phyloP scores from a whole-genome alignment of 2,329 filamentous ascomycete species.

The Trichophyton verrucosum region DNA sequence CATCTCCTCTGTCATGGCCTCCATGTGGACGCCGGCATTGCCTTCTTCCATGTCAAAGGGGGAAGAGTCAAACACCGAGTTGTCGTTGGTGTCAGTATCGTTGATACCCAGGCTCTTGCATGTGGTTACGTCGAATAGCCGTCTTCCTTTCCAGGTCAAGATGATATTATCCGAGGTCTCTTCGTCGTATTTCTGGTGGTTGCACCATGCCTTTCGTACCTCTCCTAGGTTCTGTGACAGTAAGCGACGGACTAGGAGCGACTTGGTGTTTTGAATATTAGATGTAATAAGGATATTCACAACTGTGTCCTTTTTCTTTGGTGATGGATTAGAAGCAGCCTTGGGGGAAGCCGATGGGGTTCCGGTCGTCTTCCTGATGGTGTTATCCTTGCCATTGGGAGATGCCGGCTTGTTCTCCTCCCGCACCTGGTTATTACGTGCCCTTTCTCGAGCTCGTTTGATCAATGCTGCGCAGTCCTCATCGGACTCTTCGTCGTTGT shows the following conservation, averaged over 20 bases:
- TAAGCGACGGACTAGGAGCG: slow-evolving; percentile 53
- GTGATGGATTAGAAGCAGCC: neutral
- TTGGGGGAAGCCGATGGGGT: neutral
- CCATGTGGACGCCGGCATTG: slow-evolving; percentile 53
- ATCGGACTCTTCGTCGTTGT: slow-evolving; percentile 21
- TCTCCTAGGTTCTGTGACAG: slow-evolving; percentile 55
- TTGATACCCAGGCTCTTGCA: slow-evolving; percentile 55
- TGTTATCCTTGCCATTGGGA: neutral
- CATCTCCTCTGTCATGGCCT: slow-evolving; percentile 60
- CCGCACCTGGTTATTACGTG: slow-evolving; percentile 11
- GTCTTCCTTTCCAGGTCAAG: slow-evolving; percentile 64
- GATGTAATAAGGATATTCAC: slow-evolving; percentile 59
- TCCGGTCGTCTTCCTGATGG: neutral
- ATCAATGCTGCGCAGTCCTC: slow-evolving; percentile 34
- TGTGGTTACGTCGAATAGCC: slow-evolving; percentile 64
- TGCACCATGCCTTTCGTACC: slow-evolving; percentile 58
- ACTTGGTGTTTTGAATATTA: slow-evolving; percentile 46
- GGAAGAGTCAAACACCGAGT: slow-evolving; percentile 28
- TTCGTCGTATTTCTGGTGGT: slow-evolving; percentile 43
- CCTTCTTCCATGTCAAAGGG: slow-evolving; percentile 39
- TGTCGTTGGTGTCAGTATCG: slow-evolving; percentile 29
- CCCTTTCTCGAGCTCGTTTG: slow-evolving; percentile 31
- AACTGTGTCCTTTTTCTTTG: slow-evolving; percentile 33
- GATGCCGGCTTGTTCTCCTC: neutral
- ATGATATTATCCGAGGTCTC: slow-evolving; percentile 48